Base-by-base conservation (phyloP, 495 filamentous ascomycete genomes). In the Xylona heveae region DNA sequence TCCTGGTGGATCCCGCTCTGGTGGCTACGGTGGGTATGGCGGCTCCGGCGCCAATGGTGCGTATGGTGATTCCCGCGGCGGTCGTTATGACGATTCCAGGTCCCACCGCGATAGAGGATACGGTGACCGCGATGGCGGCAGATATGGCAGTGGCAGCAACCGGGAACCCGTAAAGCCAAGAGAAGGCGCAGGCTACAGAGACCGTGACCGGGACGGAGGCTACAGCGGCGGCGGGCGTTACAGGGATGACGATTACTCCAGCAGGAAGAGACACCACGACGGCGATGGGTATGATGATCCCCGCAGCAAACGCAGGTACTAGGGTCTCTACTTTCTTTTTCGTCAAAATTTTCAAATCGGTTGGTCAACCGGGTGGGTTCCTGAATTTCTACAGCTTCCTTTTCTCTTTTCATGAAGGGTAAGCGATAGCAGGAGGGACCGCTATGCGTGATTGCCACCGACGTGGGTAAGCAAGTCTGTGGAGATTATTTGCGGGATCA, bases 261-360 rank as follows among this genome's bases (percentile, higher is more conserved):
- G 56, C 38, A 56, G 67, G 36, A 75, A 73, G 52, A 59, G 68
- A 42, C 46, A 55, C 38, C 58, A 66, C 47, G 50, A 60, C 24
- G 68, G 67, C 35, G 63, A 68, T 46, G 51, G 66, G 38, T 71
- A 80, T 47, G 77, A 85, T 42, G 78, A 88, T 50, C 69, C 76
- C 23, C 68, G 81, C 35, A 76, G 71, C 47, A 65, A 79, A 45
- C 68, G 77, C 51, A 72, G 78, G 45, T 83, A 84, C 58, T 82
- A 60, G 57, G 33, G 10, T 27, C 7, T 2, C 31, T 33, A 24
- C 24, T 15, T 33, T 33, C 10, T 23, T 24, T 10, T 33, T 23
- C 4, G 12, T 24, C 13, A 13, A 8, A 25, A 8, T 25, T 33
- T 17, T 22, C 16, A 23, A 22, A 19, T 33, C 19, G 22, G 43